Conservation (phyloP, 108 stramenopile genomes). For the Skeletonema tropicum region DNA sequence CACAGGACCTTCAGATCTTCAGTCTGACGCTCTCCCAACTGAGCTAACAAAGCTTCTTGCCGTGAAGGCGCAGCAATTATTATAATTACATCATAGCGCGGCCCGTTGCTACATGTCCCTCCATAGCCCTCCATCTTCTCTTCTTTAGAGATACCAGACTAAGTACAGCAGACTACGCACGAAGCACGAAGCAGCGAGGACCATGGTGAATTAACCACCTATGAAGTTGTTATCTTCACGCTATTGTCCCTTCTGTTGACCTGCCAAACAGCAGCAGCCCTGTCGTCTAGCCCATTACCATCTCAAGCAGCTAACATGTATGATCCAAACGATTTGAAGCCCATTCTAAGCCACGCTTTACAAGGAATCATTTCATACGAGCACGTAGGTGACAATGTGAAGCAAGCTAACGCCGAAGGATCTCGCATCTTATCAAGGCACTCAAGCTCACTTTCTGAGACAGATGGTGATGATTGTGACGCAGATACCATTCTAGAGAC, state of each 20-base stretch:
- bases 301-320: not conserved
- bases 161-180: too few species aligned
- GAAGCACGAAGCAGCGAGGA: too few species aligned
- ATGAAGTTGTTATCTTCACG: too few species aligned
- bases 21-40: conserved; percentile 1
- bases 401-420: conserved; percentile 46
- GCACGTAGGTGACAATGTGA: conserved; percentile 11
- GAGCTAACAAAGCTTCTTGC: not conserved
- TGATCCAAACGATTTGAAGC: conserved; percentile 1
- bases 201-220: too few species aligned
- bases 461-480: conserved; percentile 6
- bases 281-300: not conserved
- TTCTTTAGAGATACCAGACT: too few species aligned
- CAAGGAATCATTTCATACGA: conserved; percentile 20
- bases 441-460: conserved; percentile 26
- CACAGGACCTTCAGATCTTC: conserved; percentile 1
- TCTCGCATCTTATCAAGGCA: conserved; percentile 34
- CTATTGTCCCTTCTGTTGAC: not conserved
- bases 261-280: not conserved
- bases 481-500: conserved; percentile 11
- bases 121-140: too few species aligned
- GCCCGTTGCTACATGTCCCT: too few species aligned
- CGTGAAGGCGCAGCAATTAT: too few species aligned
- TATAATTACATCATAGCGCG: too few species aligned
- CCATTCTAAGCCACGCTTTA: conserved; percentile 17